Evolutionary conservation across 176 grass and related monocot genomes (phyloP), one percentile per base, ranked within the genome.

Genomic region (Melocanna baccifera): DNA sequence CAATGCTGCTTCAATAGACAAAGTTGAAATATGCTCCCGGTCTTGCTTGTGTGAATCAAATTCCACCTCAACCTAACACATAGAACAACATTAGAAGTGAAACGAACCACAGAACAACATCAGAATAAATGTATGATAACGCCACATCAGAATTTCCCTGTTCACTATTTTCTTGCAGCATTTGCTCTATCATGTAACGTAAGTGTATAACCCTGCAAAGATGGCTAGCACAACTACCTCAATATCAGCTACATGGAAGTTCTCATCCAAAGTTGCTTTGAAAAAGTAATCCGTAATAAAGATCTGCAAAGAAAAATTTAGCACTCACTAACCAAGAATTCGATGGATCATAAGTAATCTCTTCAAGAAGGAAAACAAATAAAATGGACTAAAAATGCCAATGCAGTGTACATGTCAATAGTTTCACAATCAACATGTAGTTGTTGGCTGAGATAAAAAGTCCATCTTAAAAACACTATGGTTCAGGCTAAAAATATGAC

Each of bases 231-330:
- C 1, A 76, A 47, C 78, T 91, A 98, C 96, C 96, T 98, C 88
- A 74, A 98, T 82, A 89, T 98, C 89, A 81, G 96, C 96, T 84
- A 79, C 67, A 67, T 20, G 13, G 69, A 95, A 94, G 79, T 87
- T 88, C 40, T 92, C 91, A 74, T 88, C 88, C 83, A 98, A 83
- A 26, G 85, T 93, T 88, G 93, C 81, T 88, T 82, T 95, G 87
- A 98, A 98, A 76, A 98, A 98, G 69, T 98, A 98, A 87, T 98
- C 96, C 52, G 96, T 95, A 72, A 95, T 94, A 85, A 95, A 95
- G 41, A 95, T 87, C 93, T 98, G 87, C 75, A 92, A 69, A 87
- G 3, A 42, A 83, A 73, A 69, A 48, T 40, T 75, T 28, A 66
- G 20, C 52, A 43, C 28, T 63, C 41, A 32, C 0, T 80, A 83